Base-by-base conservation (phyloP, 1,284 basidiomycete species). In the Athelia psychrophila region DNA sequence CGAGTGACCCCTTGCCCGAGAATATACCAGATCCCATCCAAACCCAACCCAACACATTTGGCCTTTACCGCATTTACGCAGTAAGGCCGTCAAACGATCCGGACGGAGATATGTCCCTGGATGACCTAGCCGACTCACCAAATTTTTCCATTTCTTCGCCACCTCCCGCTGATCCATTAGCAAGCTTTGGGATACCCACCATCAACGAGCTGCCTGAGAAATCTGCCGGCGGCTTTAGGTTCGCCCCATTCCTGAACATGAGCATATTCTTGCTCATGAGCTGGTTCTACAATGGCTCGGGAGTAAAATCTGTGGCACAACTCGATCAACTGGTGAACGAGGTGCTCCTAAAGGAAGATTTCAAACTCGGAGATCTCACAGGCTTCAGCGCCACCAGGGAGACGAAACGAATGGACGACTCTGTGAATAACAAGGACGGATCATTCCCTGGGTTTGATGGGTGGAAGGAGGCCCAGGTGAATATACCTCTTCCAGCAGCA, bases 211-310 rank as follows among this genome's bases (percentile, higher is more conserved):
- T 24, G 20, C 5, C 44, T 27, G 10, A 44, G 49, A 3, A 1
- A 19, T n/a, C 47, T 4, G 5, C 38, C 16, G 20, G n/a, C 38
- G n/a, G 6, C 5, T 64, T 63, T 38, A n/a, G n/a, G n/a, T n/a
- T n/a, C n/a, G 49, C 52, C 0, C 68, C 62, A 1, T 71, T 71
- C 25, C 48, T 62, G 2, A 70, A 66, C 49, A 50, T 55, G 2
- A 60, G 60, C 0, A 55, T 59, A 13, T 65, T 57, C 22, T 53
- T 48, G 0, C 47, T 70, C 2, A 64, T 72, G 58, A 40, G 49
- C 1, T 72, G 69, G 70, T 63, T 62, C 32, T 63, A 68, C 47
- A 57, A 56, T 3, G 54, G 58, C 0, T 62, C 61, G 0, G 54
- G 49, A 1, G 10, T 22, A 2, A 68, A 68, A 42, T 70, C 68